A percentile compares a stretch with the other conserved stretches of the same genome.
phyloP scores from a whole-genome alignment of 495 filamentous ascomycete genomes.

The Pyrenopolyporus hunteri region DNA sequence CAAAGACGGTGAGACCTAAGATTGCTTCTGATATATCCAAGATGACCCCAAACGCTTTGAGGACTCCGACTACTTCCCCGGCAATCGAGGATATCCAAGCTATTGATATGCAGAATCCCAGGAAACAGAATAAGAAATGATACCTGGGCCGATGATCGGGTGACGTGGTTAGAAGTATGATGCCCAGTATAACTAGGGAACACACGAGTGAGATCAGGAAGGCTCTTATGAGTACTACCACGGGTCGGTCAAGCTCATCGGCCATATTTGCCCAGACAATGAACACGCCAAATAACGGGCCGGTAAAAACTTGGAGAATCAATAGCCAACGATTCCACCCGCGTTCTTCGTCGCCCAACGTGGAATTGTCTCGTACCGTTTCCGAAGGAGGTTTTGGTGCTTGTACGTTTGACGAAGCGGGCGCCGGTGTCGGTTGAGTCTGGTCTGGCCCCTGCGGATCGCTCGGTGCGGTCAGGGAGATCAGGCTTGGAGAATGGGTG shows the following conservation, averaged over 20 bases:
- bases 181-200: slow-evolving; percentile 67
- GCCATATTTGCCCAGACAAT: slow-evolving; percentile 76
- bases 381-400: slow-evolving; percentile 35
- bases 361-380: slow-evolving; percentile 34
- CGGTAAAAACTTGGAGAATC: slow-evolving; percentile 81
- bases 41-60: slow-evolving; percentile 94
- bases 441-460: slow-evolving; percentile 6
- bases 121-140: slow-evolving; percentile 78
- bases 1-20: slow-evolving; percentile 93
- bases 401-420: slow-evolving; percentile 20
- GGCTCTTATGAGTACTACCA: slow-evolving; percentile 60
- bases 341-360: slow-evolving; percentile 37
- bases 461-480: slow-evolving; percentile 11
- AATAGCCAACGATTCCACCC: slow-evolving; percentile 94
- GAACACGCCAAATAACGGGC: slow-evolving; percentile 80
- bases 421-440: background rate
- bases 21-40: slow-evolving; percentile 94
- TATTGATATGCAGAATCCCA: slow-evolving; percentile 90
- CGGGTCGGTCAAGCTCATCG: slow-evolving; percentile 53
- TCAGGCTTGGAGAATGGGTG: slow-evolving; percentile 34
- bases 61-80: slow-evolving; percentile 91
- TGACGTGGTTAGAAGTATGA: slow-evolving; percentile 68
- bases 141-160: slow-evolving; percentile 64
- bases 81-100: slow-evolving; percentile 97
- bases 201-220: slow-evolving; percentile 70